A percentile compares a stretch with the other conserved stretches of the same genome.
Evolutionary conservation across 768 basidiomycete genomes (phyloP).

Genomic region (Neoboletus magnificus): DNA sequence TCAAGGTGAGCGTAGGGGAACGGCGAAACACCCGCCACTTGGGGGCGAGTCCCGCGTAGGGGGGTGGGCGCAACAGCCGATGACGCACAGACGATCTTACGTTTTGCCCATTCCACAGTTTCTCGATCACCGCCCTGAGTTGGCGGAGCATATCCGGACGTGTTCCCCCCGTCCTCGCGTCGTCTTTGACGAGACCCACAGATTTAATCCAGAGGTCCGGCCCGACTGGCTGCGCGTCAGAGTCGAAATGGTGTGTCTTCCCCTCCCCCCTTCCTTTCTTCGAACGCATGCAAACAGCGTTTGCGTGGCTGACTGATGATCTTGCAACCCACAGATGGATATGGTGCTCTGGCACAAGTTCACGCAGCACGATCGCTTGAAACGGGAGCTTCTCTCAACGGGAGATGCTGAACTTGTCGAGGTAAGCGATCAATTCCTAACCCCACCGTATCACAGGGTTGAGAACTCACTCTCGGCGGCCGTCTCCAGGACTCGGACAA

Average conservation of each 20-base stretch:
- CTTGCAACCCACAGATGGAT: conserved; percentile 32
- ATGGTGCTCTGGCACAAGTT: conserved; percentile 39
- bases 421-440: conserved; percentile 26
- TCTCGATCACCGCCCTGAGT: conserved; percentile 33
- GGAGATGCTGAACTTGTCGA: conserved; percentile 39
- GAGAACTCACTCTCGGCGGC: conserved; percentile 16
- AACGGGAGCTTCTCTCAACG: conserved; percentile 34
- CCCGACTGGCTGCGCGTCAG: conserved; percentile 34
- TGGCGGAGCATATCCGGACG: conserved; percentile 35
- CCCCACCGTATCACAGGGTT: not conserved
- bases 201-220: conserved; percentile 36
- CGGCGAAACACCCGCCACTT: not conserved
- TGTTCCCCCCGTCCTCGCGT: conserved; percentile 32
- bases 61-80: conserved; percentile 1
- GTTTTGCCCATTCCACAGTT: conserved; percentile 23
- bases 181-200: conserved; percentile 35
- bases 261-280: conserved; percentile 3
- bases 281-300: conserved; percentile 12
- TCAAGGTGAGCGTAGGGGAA: conserved; percentile 32
- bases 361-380: conserved; percentile 37
- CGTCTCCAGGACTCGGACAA: conserved; percentile 26
- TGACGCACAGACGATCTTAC: conserved; percentile 20
- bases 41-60: not conserved
- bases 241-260: conserved; percentile 28
- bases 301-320: conserved; percentile 6